A percentile compares a stretch with the other conserved stretches of the same genome.
phyloP scores from a whole-genome alignment of 2,329 filamentous ascomycete genomes.

The Phaeosphaeriaceae sp. region DNA sequence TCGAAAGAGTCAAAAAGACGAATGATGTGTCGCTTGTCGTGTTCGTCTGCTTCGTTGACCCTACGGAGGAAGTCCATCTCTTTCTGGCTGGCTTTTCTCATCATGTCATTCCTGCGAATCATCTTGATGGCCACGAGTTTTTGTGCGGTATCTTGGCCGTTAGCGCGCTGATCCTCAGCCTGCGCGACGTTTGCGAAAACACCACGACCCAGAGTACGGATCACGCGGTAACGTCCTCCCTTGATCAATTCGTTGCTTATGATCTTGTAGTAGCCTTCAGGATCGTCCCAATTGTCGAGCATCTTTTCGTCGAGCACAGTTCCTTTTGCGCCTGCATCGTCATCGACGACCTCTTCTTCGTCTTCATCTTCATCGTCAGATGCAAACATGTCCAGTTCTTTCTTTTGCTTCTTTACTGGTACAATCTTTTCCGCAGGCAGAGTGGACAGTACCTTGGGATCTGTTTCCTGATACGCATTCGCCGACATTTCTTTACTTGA shows the following conservation, averaged over 20 bases:
- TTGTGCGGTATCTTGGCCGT: conserved; percentile 48
- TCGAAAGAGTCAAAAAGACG: conserved; percentile 87
- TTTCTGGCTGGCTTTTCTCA: conserved; percentile 90
- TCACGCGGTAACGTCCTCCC: conserved; percentile 84
- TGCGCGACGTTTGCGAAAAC: conserved; percentile 98
- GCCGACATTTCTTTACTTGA: conserved; percentile 48
- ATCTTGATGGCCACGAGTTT: conserved; percentile 95
- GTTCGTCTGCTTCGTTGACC: conserved; percentile 82
- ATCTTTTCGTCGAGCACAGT: conserved; percentile 70
- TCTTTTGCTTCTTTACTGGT: conserved; percentile 51
- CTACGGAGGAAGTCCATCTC: conserved; percentile 93
- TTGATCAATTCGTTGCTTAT: conserved; percentile 90
- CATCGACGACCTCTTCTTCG: conserved; percentile 67
- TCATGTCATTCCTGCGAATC: conserved; percentile 93
- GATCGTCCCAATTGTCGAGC: conserved; percentile 91
- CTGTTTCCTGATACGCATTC: conserved; percentile 65
- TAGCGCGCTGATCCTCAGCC: conserved; percentile 57
- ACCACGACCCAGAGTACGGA: conserved; percentile 85
- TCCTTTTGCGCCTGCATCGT: conserved; percentile 29
- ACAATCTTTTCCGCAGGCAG: conserved; percentile 50
- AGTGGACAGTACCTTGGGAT: conserved; percentile 60
- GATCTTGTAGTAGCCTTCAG: conserved; percentile 95
- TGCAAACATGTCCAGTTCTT: conserved; percentile 69
- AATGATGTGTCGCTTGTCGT: conserved; percentile 91
- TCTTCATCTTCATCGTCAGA: conserved; percentile 77